phyloP scores from a whole-genome alignment of 345 rosid genomes.

The Acer campestre region DNA sequence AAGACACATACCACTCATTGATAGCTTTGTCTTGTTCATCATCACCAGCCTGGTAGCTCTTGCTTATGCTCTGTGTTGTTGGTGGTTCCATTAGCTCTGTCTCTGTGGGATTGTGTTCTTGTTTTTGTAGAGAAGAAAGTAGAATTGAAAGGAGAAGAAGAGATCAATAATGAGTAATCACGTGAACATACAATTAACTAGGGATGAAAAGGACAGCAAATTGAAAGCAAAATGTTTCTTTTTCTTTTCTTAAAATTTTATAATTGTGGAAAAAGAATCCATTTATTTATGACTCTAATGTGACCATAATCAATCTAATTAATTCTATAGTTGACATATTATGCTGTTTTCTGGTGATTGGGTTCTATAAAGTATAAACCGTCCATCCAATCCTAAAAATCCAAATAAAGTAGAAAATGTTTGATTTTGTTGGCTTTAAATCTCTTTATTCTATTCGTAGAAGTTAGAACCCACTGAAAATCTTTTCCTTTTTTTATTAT shows the following conservation, averaged over 20 bases:
- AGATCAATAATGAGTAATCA: neutral
- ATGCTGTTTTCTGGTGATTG: neutral
- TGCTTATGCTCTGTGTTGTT: constrained; percentile 33
- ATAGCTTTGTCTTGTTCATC: constrained; percentile 39
- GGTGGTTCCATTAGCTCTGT: constrained; percentile 45
- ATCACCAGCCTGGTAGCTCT: constrained; percentile 32
- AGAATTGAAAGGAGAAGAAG: neutral
- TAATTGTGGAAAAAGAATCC: neutral
- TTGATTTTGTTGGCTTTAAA: too few relatives aligned
- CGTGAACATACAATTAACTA: constrained; percentile 6
- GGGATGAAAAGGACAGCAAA: constrained; percentile 1
- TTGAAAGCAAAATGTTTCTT: neutral
- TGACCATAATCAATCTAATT: neutral
- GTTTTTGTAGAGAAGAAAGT: neutral
- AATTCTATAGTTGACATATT: neutral
- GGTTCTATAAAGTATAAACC: too few relatives aligned
- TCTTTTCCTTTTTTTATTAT: too few relatives aligned
- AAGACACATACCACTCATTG: constrained; percentile 35
- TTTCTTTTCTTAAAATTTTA: neutral
- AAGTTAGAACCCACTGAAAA: too few relatives aligned
- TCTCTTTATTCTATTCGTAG: too few relatives aligned
- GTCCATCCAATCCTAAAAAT: too few relatives aligned
- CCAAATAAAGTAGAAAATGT: too few relatives aligned
- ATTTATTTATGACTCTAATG: neutral
- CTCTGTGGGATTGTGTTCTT: neutral